Conservation (phyloP, 2,329 filamentous ascomycete genomes). For the Aspergillus versicolor region DNA sequence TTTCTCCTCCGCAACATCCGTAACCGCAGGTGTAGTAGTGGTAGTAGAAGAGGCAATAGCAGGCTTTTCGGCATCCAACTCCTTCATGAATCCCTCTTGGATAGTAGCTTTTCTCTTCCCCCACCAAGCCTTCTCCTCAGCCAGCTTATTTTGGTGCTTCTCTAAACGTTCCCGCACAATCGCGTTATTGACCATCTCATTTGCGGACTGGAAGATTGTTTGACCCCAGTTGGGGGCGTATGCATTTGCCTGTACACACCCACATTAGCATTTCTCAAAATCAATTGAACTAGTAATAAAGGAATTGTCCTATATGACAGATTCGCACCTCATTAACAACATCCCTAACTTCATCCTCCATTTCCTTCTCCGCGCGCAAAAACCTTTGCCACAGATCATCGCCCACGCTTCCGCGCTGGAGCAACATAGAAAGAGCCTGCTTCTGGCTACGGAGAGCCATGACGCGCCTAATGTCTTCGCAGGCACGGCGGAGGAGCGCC, state of each 20-base stretch:
- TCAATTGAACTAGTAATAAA: not conserved
- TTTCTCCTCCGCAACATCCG: conserved; percentile 12
- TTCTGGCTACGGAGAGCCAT: conserved; percentile 87
- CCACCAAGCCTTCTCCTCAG: conserved; percentile 87
- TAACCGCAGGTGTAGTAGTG: conserved; percentile 14
- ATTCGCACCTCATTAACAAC: conserved; percentile 80
- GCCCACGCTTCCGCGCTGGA: conserved; percentile 89
- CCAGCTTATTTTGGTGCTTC: conserved; percentile 69
- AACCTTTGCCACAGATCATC: conserved; percentile 97
- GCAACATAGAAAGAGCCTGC: conserved; percentile 75
- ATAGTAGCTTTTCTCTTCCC: conserved; percentile 75
- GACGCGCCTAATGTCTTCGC: conserved; percentile 90
- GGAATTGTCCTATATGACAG: not conserved
- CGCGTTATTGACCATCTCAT: conserved; percentile 88
- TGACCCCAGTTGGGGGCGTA: conserved; percentile 87
- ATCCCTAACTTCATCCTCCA: conserved; percentile 92
- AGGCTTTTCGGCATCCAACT: conserved; percentile 56
- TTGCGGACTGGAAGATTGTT: conserved; percentile 93
- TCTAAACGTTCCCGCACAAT: conserved; percentile 71
- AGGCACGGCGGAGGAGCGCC: conserved; percentile 81
- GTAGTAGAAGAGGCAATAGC: conserved; percentile 11
- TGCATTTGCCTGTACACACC: conserved; percentile 73
- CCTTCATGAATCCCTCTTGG: conserved; percentile 76
- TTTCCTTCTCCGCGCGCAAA: conserved; percentile 89
- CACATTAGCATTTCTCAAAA: not conserved